phyloP scores from a whole-genome alignment of 768 basidiomycete species.

The Ramaria rubella region DNA sequence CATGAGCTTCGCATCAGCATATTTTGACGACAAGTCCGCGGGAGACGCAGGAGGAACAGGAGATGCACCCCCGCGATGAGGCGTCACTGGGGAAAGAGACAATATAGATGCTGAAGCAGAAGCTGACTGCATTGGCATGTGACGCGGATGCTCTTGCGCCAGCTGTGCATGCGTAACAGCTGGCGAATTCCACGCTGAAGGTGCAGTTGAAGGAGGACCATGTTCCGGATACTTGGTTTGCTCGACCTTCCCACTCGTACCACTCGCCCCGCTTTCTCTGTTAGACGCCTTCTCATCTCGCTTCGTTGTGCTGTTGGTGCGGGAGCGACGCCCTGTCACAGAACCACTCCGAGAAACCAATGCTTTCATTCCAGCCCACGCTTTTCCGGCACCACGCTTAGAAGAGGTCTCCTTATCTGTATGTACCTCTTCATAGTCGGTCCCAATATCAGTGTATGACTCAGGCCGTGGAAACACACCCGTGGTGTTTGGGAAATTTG shows the following conservation, averaged over 20 bases:
- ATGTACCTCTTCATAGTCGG: slow-evolving; percentile 22
- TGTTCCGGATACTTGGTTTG: slow-evolving; percentile 18
- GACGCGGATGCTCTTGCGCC: background rate
- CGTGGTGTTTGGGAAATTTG: slow-evolving; percentile 40
- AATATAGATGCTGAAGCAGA: slow-evolving; percentile 60
- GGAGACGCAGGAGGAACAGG: slow-evolving; percentile 73
- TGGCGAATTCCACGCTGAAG: slow-evolving; percentile 8
- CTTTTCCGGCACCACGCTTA: slow-evolving; percentile 52
- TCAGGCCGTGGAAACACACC: slow-evolving; percentile 30
- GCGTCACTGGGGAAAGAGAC: slow-evolving; percentile 50
- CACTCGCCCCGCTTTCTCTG: slow-evolving; percentile 69
- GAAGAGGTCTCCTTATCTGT: slow-evolving; percentile 37
- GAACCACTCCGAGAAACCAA: slow-evolving; percentile 57
- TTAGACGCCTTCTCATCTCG: slow-evolving; percentile 50
- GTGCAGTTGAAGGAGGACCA: background rate
- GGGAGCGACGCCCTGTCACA: slow-evolving; percentile 64
- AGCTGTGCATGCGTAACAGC: background rate
- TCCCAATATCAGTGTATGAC: slow-evolving; percentile 28
- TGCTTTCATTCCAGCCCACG: slow-evolving; percentile 72
- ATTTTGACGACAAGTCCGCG: slow-evolving; percentile 66
- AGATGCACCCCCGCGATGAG: slow-evolving; percentile 54
- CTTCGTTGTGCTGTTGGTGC: slow-evolving; percentile 67
- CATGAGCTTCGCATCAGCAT: slow-evolving; percentile 67
- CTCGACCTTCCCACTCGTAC: slow-evolving; percentile 48
- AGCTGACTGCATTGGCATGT: slow-evolving; percentile 44